These are phyloP conservation scores for Botrytis squamosa DNA, from an alignment of 2,329 filamentous ascomycete genomes.

Conservation along the genomic window DNA sequence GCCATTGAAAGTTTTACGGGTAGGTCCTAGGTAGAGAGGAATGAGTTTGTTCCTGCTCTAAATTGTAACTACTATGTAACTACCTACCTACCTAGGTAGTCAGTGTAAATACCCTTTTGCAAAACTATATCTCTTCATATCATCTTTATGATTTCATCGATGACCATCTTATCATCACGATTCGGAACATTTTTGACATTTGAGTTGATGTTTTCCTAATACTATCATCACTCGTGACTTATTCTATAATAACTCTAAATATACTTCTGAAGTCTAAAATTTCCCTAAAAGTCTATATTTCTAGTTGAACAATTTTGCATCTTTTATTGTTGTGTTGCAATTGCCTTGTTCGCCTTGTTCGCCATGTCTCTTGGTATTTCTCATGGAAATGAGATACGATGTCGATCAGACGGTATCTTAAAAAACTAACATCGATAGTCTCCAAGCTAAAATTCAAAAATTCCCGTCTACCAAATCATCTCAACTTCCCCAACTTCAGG, in stretches of 20 bases:
- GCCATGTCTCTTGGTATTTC: not conserved
- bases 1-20: not conserved
- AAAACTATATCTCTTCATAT: not conserved
- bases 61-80: not conserved
- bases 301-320: not conserved
- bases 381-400: slow-evolving; percentile 4
- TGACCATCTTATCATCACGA: not conserved
- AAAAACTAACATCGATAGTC: slow-evolving; percentile 8
- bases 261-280: not conserved
- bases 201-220: not conserved
- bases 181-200: not conserved
- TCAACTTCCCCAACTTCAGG: slow-evolving; percentile 1
- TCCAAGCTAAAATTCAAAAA: not conserved
- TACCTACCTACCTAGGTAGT: not conserved
- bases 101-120: not conserved
- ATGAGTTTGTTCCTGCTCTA: slow-evolving; percentile 3
- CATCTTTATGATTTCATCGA: not conserved
- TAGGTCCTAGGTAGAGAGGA: not conserved
- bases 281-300: not conserved
- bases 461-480: not conserved
- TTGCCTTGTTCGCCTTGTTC: not conserved
- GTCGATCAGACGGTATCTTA: not conserved
- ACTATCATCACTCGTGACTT: not conserved
- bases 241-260: not conserved
- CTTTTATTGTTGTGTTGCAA: not conserved